Base-by-base conservation (phyloP, 2,329 filamentous ascomycete species). In the Laburnicola sp. region DNA sequence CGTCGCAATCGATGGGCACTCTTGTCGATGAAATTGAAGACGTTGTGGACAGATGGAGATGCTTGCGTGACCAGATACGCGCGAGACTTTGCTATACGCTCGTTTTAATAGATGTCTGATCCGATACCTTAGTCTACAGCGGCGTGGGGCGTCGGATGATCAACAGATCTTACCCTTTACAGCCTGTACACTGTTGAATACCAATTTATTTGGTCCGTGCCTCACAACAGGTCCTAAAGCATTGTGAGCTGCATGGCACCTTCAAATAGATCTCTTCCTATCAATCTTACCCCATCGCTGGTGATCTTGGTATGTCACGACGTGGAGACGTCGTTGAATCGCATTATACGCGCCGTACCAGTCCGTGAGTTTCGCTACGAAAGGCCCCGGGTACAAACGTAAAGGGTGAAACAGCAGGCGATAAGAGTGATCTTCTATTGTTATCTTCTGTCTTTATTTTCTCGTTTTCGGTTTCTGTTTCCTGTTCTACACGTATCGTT, bases 201-300 rank as follows among this genome's bases (percentile, higher is more conserved):
- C 88, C 31, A 94, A 73, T 57, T 82, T 84, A 71, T 89, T 89
- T 44, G 89, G 89, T 0, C 86, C 87, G 59, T 86, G 88, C 25
- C 88, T 86, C 16, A 91, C 85, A 36, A 83, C 66, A 35, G 35
- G 50, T 16, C 48, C 50, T 52, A 41, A 26, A 6, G 16, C 16
- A 25, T 30, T 39, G 40, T 34, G 16, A 16, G 16, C 16, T 16
- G 16, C 16, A 16, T 22, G 3, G 6, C 28, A 42, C 6, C 39
- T 22, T 10, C 22, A 30, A 7, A 7, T 9, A 6, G 26, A 41
- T n/a, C 10, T 11, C 10, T 2, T 7, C 9, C 25, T 32, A 22
- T 10, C 2, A 26, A 31, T 1, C 11, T 30, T 36, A 48, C 86
- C 87, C 64, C 93, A 89, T 68, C 80, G 80, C 36, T 38, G 26